Conservation (phyloP, 352 stramenopile genomes). For the Blastocystis sp. region DNA sequence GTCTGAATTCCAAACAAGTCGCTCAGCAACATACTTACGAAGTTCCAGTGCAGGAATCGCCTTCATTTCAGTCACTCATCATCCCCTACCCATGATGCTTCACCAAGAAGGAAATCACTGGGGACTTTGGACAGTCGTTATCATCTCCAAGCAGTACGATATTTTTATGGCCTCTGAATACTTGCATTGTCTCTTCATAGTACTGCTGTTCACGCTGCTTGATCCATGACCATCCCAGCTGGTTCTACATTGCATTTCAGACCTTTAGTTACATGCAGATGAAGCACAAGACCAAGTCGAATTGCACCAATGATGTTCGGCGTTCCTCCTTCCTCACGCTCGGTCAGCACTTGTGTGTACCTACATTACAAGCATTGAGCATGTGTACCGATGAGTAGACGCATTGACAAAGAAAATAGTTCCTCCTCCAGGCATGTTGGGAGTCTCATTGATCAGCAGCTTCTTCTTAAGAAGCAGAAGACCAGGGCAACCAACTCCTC, state of each 20-base stretch:
- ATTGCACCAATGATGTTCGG: conserved; percentile 87
- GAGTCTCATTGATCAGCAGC: conserved; percentile 70
- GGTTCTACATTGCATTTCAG: conserved; percentile 43
- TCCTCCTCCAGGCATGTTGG: conserved; percentile 69
- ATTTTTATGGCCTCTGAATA: conserved; percentile 69
- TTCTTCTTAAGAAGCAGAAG: conserved; percentile 89
- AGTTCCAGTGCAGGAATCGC: conserved; percentile 88
- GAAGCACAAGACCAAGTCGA: conserved; percentile 80
- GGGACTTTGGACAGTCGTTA: neutral
- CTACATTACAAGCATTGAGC: conserved; percentile 71
- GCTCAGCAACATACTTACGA: conserved; percentile 90
- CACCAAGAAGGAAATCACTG: conserved; percentile 63
- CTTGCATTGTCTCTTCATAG: conserved; percentile 66
- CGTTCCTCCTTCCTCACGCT: conserved; percentile 90
- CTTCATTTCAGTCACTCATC: neutral
- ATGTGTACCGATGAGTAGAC: conserved; percentile 76
- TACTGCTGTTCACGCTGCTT: conserved; percentile 69
- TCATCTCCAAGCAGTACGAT: conserved; percentile 79
- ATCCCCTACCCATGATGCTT: neutral
- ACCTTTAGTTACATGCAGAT: conserved; percentile 74
- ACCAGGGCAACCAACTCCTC: conserved; percentile 81
- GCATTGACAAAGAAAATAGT: conserved; percentile 80
- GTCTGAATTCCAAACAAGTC: conserved; percentile 92
- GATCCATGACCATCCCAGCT: conserved; percentile 69
- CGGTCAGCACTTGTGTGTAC: conserved; percentile 63